Evolutionary conservation across 768 basidiomycete species (phyloP), one percentile per base, ranked within the genome.

Genomic region (Russula brevipes): DNA sequence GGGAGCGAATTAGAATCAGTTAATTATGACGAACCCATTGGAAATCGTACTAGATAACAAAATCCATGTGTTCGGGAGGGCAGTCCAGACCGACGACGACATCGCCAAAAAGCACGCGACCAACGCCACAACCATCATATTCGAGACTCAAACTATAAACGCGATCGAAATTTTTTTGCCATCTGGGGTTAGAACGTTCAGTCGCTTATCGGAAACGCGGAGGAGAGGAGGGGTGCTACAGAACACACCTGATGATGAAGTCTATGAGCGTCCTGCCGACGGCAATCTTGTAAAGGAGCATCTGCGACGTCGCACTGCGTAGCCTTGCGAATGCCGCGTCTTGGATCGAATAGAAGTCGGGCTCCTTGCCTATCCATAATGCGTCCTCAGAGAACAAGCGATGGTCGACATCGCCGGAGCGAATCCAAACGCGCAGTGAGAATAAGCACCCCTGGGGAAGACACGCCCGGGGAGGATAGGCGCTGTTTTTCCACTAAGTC

Each of bases 351-450:
- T 74, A 71, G 69, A 88, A 87, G 68, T 88, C 85, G 5, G 83
- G 84, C 69, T 88, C 85, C 69, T 77, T 82, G 17, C 83, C 86
- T 12, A 87, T 73, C 85, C 85, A 87, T 33, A 88, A 69, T 33
- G 85, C 83, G 66, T 85, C 83, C 19, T 84, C 83, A 41, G 80
- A 79, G 67, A 88, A 88, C 49, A 88, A 59, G 41, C 85, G 80
- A 63, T 86, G 87, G 60, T 87, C 83, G 42, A 83, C 73, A n/a
- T 76, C 78, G 38, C 80, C 79, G 5, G 78, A 78, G 14, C 82
- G 78, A 49, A 88, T 74, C 86, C 87, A 88, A 19, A 87, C 82
- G 0, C 87, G 84, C 24, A 87, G 73, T 16, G 81, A 80, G 73
- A 76, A 82, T 3, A 86, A 70, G 58, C 79, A 81, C 0, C 80